Evolutionary conservation across 495 filamentous ascomycete genomes (phyloP).

Genomic region (Pyronema omphalodes): DNA sequence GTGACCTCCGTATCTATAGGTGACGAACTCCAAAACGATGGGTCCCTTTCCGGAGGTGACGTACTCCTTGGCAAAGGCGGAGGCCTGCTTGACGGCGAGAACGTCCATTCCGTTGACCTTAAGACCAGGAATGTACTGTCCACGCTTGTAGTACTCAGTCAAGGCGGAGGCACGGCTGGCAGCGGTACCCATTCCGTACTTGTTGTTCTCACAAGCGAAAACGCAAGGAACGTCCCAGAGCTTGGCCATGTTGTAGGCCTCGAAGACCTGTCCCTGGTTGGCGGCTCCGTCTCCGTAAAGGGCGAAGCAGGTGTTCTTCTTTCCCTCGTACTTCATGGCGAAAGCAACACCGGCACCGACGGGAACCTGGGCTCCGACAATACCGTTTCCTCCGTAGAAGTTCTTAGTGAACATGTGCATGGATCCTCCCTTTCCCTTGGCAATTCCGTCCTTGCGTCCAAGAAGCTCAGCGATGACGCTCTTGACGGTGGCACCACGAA

Average conservation of each 20-base stretch:
- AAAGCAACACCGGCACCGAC: slow-evolving; percentile 94
- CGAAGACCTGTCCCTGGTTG: slow-evolving; percentile 98
- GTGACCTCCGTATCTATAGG: slow-evolving; percentile 97
- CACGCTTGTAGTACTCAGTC: slow-evolving; percentile 99
- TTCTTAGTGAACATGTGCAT: slow-evolving; percentile 99
- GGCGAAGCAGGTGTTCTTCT: slow-evolving; percentile 66
- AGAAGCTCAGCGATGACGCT: slow-evolving; percentile 93
- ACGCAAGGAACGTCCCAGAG: slow-evolving; percentile 90
- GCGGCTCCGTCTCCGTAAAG: slow-evolving; percentile 94
- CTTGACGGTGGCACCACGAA: slow-evolving; percentile 83
- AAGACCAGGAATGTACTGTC: slow-evolving; percentile 96
- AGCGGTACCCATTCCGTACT: slow-evolving; percentile 98
- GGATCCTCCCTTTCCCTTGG: slow-evolving; percentile 93
- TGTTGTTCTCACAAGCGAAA: slow-evolving; percentile 99
- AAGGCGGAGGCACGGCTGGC: slow-evolving; percentile 82
- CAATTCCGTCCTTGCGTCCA: slow-evolving; percentile 85
- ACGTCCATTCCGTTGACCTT: slow-evolving; percentile 99
- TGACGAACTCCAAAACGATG: slow-evolving; percentile 94
- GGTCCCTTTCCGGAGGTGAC: slow-evolving; percentile 66
- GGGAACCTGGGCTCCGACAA: slow-evolving; percentile 95
- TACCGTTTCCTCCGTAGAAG: slow-evolving; percentile 97
- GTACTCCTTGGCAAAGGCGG: slow-evolving; percentile 78
- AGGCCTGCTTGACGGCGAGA: slow-evolving; percentile 90
- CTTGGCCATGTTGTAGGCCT: slow-evolving; percentile 99
- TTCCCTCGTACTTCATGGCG: slow-evolving; percentile 80